Base-by-base conservation (phyloP, 192 early-diverging fungal species). In the Paraglomus brasilianum region DNA sequence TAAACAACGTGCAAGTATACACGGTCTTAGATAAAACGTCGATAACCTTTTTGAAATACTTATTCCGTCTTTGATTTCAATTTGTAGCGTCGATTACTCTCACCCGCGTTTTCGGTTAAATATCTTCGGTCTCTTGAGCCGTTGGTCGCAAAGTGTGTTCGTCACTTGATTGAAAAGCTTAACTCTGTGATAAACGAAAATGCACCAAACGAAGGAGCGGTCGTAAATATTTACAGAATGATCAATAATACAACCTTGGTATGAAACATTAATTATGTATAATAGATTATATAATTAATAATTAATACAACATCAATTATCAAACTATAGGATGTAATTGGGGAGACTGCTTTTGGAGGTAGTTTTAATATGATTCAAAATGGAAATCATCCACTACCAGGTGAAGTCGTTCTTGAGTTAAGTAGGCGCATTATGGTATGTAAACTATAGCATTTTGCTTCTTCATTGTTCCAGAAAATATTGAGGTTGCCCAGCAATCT, bases 81-180 rank as follows among this genome's bases (percentile, higher is more conserved):
- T 7, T 70, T 30, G n/a, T 80, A 84, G 82, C 65, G 85, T 59
- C 76, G 80, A 19, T 51, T 78, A 17, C 69, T 86, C 10, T 74
- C 85, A 13, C 85, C 85, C 1, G 83, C 85, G 11, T 86, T 86
- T 62, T 78, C 81, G 14, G 52, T 85, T n/a, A 78, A 79, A 30
- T 77, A 86, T 49, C 67, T 86, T 2, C 60, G 76, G 6, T 76
- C 78, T 0, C 43, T 86, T 9, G 85, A 86, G 24, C 72, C 67
- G 5, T 70, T 80, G 14, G 78, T 86, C 67, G 22, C 58, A 7
- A 64, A 53, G 0, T 74, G 69, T 44, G 66, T 74, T 15, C 50
- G 71, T 10, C 53, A 63, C 9, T 15, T 85, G n/a, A 52, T 78
- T 5, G 13, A 62, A 8, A 74, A 73, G 41, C 59, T 85, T 30